These are phyloP conservation scores for Boletus sp. DNA, from an alignment of 768 basidiomycete species.

Conservation along the genomic window DNA sequence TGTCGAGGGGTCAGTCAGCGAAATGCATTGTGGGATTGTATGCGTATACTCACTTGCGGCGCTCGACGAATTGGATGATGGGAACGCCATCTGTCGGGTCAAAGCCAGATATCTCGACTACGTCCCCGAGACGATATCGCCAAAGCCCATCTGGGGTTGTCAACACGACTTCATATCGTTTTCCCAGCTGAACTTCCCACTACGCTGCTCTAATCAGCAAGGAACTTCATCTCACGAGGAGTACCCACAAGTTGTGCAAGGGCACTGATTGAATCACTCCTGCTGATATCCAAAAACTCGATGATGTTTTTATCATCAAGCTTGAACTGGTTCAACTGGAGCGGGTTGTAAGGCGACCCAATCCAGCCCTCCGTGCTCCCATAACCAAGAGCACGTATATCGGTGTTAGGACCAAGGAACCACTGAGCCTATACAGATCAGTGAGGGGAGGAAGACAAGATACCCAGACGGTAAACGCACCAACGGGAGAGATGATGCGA, in stretches of 20 bases:
- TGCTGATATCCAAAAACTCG: conserved; percentile 15
- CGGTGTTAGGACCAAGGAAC: conserved; percentile 9
- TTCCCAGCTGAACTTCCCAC: conserved; percentile 17
- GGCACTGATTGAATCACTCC: not conserved
- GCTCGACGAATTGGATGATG: conserved; percentile 15
- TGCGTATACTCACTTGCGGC: conserved; percentile 8
- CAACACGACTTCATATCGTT: conserved; percentile 17
- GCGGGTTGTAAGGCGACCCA: conserved; percentile 4
- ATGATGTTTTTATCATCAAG: not conserved
- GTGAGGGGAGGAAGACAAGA: not conserved
- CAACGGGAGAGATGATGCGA: conserved; percentile 9
- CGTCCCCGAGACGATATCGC: conserved; percentile 21
- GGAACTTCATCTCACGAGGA: not conserved
- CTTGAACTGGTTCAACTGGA: conserved; percentile 10
- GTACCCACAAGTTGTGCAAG: conserved; percentile 4
- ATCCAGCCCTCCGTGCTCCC: conserved; percentile 7
- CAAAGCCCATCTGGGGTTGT: conserved; percentile 20
- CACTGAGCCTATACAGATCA: conserved; percentile 4
- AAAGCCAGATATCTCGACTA: conserved; percentile 21
- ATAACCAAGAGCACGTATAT: not conserved
- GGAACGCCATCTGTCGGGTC: conserved; percentile 17
- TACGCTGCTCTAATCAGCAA: conserved; percentile 3
- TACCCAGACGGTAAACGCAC: not conserved
- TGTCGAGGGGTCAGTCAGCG: not conserved
- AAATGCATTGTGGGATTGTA: no score